phyloP scores from a whole-genome alignment of 192 early-diverging fungal genomes.

The Coemansia sp. region DNA sequence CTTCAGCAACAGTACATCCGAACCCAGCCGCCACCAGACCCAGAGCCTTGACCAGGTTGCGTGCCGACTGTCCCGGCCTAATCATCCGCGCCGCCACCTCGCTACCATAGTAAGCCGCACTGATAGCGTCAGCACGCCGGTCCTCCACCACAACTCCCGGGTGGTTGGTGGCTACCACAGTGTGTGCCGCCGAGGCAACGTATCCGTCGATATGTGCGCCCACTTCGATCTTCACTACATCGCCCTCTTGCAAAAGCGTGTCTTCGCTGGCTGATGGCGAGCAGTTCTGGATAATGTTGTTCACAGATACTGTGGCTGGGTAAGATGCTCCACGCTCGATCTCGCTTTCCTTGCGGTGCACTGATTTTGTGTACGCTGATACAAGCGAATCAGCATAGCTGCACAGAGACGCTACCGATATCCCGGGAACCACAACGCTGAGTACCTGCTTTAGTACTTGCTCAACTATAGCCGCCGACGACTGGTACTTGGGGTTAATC shows the following conservation, averaged over 20 bases:
- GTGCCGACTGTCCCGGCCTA: constrained; percentile 68
- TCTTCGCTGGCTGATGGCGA: constrained; percentile 71
- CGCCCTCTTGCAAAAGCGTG: constrained; percentile 67
- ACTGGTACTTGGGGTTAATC: constrained; percentile 35
- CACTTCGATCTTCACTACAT: constrained; percentile 91
- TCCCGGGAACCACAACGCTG: constrained; percentile 60
- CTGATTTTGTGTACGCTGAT: constrained; percentile 58
- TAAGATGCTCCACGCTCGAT: constrained; percentile 77
- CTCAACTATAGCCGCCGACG: constrained; percentile 42
- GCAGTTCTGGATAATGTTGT: constrained; percentile 77
- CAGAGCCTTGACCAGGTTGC: constrained; percentile 65
- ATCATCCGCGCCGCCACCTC: constrained; percentile 84
- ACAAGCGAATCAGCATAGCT: constrained; percentile 70
- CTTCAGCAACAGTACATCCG: constrained; percentile 69
- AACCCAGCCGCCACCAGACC: constrained; percentile 59
- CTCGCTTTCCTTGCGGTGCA: constrained; percentile 61
- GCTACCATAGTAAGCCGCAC: constrained; percentile 79
- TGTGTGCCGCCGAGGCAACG: constrained; percentile 81
- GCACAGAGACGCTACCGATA: constrained; percentile 67
- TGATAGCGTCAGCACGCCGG: constrained; percentile 74
- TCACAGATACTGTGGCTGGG: constrained; percentile 84
- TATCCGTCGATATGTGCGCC: constrained; percentile 94
- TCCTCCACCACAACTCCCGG: constrained; percentile 67
- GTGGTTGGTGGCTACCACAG: constrained; percentile 68
- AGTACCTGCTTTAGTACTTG: constrained; percentile 61